These are phyloP conservation scores for Monsonia emarginata DNA, from an alignment of 441 rosid species.

Conservation along the genomic window DNA sequence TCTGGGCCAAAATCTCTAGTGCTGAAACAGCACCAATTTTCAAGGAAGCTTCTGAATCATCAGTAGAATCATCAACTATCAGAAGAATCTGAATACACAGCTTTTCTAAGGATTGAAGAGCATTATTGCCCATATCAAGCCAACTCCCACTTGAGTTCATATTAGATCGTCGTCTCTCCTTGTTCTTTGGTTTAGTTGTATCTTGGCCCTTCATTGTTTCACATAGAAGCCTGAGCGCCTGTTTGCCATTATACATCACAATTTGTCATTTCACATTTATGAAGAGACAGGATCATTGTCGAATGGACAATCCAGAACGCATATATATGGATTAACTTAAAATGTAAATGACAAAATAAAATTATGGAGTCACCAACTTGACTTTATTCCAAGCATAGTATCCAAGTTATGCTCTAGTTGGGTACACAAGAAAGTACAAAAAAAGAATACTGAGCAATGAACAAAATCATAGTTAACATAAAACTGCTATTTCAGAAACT, in stretches of 20 bases:
- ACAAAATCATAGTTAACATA: neutral
- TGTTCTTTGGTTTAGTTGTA: constrained; percentile 35
- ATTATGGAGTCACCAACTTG: neutral
- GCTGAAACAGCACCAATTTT: constrained; percentile 71
- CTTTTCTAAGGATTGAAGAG: constrained; percentile 43
- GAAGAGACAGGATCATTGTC: neutral
- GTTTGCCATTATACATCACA: constrained; percentile 17
- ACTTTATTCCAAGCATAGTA: neutral
- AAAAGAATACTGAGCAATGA: neutral
- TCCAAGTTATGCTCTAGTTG: neutral
- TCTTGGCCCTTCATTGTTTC: constrained; percentile 51
- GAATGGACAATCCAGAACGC: neutral
- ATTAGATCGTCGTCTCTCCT: constrained; percentile 33
- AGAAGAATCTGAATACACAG: constrained; percentile 63
- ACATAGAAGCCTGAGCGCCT: constrained; percentile 78
- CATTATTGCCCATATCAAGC: constrained; percentile 50
- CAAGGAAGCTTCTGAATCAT: constrained; percentile 43
- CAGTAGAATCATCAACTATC: constrained; percentile 43
- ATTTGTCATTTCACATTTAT: constrained; percentile 1
- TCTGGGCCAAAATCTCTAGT: constrained; percentile 59
- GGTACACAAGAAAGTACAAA: neutral
- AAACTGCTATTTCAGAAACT: constrained; percentile 6
- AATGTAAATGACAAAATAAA: neutral
- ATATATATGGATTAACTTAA: neutral
- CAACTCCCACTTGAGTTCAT: constrained; percentile 30